A percentile compares a stretch with the other conserved stretches of the same genome.
phyloP scores from a whole-genome alignment of 1,284 basidiomycete genomes.

The Tilletia setariae region DNA sequence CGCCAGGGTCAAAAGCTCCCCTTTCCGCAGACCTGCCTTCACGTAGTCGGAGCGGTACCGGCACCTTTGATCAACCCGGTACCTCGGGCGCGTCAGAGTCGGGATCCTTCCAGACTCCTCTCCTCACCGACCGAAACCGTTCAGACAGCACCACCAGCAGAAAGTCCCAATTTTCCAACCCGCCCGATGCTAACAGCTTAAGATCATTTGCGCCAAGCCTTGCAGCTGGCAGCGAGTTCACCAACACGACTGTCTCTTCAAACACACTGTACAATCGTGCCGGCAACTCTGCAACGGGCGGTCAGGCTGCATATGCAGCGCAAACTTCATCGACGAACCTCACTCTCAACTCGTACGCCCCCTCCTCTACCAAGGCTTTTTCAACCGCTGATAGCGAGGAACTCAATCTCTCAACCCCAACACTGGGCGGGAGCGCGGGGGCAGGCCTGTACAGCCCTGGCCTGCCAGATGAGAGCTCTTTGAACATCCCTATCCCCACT shows the following conservation, averaged over 20 bases:
- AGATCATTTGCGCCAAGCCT: too few species aligned
- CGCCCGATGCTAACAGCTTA: too few species aligned
- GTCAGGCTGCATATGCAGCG: neutral
- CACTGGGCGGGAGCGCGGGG: too few species aligned
- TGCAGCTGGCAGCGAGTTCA: too few species aligned
- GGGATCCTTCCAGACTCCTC: neutral
- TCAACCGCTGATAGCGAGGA: conserved; percentile 1
- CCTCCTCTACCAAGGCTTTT: neutral
- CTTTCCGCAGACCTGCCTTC: neutral
- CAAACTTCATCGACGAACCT: conserved; percentile 5
- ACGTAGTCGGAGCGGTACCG: neutral
- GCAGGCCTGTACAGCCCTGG: too few species aligned
- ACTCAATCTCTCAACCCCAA: too few species aligned
- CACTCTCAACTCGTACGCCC: neutral
- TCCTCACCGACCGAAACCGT: neutral
- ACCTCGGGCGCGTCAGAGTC: neutral
- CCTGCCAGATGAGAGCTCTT: too few species aligned
- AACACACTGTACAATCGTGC: too few species aligned
- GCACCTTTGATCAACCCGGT: neutral
- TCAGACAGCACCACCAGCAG: conserved; percentile 3
- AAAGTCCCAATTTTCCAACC: neutral
- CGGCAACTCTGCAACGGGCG: too few species aligned
- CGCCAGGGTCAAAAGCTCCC: neutral
- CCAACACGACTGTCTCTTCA: too few species aligned
- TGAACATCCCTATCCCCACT: neutral